Conservation (phyloP, 2,329 filamentous ascomycete genomes). For the Teratosphaeria epicoccoides region DNA sequence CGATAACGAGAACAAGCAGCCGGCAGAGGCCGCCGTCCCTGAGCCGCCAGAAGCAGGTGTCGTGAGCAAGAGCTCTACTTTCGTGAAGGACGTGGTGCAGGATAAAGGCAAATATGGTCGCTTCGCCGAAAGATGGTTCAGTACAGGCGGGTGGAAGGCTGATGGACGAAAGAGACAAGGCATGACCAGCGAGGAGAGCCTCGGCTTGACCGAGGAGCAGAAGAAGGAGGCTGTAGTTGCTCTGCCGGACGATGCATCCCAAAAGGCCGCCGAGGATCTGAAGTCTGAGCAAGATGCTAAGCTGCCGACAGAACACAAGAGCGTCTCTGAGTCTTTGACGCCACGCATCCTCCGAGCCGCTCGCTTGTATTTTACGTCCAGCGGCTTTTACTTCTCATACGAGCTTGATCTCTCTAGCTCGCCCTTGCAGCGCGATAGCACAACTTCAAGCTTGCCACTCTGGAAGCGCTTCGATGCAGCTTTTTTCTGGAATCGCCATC, state of each 20-base stretch:
- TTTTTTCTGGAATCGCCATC: conserved; percentile 85
- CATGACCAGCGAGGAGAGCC: conserved; percentile 44
- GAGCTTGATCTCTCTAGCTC: conserved; percentile 81
- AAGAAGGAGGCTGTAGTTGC: conserved; percentile 24
- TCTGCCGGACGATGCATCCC: conserved; percentile 3
- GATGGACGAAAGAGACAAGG: conserved; percentile 61
- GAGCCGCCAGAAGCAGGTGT: conserved; percentile 25
- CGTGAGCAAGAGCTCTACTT: conserved; percentile 44
- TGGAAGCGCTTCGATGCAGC: conserved; percentile 58
- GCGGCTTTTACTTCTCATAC: conserved; percentile 91
- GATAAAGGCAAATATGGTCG: conserved; percentile 74
- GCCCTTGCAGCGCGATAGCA: conserved; percentile 32
- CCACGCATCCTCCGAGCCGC: conserved; percentile 78
- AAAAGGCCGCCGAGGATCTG: neutral
- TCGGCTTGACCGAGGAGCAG: conserved; percentile 23
- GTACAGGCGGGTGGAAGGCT: conserved; percentile 66
- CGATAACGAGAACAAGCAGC: conserved; percentile 18
- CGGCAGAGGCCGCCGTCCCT: conserved; percentile 19
- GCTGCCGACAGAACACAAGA: conserved; percentile 3
- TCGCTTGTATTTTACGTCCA: conserved; percentile 69
- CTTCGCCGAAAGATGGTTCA: conserved; percentile 89
- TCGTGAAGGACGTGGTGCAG: conserved; percentile 81
- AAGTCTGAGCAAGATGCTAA: neutral
- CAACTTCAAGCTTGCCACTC: conserved; percentile 47
- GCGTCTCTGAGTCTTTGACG: conserved; percentile 42